Evolutionary conservation across 2,329 filamentous ascomycete genomes (phyloP).

Genomic region (Penicillium frequentans): DNA sequence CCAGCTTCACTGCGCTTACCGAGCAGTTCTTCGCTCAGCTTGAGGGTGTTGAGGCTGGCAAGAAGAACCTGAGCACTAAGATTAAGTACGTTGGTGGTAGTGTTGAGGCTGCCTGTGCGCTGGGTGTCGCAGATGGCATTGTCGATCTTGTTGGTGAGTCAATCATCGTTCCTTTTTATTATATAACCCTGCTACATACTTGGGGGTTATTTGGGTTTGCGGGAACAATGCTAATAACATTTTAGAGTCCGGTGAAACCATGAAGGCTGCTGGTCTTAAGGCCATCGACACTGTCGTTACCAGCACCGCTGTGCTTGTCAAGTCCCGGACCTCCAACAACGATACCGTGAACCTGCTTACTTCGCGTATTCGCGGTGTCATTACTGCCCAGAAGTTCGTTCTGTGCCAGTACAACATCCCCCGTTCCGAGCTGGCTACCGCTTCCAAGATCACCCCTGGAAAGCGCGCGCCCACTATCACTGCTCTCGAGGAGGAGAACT

Average conservation of each 20-base stretch:
- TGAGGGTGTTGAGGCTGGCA: constrained; percentile 51
- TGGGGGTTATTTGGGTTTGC: not conserved
- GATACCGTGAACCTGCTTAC: constrained; percentile 80
- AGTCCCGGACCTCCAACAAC: constrained; percentile 80
- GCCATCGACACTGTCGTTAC: constrained; percentile 92
- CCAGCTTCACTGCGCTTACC: constrained; percentile 86
- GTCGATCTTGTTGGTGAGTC: constrained; percentile 84
- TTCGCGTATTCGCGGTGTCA: constrained; percentile 86
- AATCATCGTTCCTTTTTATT: constrained; percentile 35
- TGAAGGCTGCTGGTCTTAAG: constrained; percentile 91
- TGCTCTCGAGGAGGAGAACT: constrained; percentile 81
- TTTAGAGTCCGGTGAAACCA: constrained; percentile 93
- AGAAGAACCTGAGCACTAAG: constrained; percentile 65
- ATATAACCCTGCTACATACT: not conserved
- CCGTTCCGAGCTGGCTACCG: constrained; percentile 64
- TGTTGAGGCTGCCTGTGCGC: constrained; percentile 92
- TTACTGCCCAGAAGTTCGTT: constrained; percentile 90
- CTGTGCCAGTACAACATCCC: constrained; percentile 96
- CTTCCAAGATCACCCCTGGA: constrained; percentile 80
- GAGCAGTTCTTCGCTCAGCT: constrained; percentile 80
- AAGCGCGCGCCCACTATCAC: constrained; percentile 92
- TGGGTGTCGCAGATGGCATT: constrained; percentile 95
- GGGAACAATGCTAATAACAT: constrained; percentile 4
- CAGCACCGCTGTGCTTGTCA: constrained; percentile 86
- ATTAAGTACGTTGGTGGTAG: constrained; percentile 95